These are phyloP conservation scores for Paramecium tetraurelia DNA, from an alignment of 73 alveolate species.

Conservation along the genomic window DNA sequence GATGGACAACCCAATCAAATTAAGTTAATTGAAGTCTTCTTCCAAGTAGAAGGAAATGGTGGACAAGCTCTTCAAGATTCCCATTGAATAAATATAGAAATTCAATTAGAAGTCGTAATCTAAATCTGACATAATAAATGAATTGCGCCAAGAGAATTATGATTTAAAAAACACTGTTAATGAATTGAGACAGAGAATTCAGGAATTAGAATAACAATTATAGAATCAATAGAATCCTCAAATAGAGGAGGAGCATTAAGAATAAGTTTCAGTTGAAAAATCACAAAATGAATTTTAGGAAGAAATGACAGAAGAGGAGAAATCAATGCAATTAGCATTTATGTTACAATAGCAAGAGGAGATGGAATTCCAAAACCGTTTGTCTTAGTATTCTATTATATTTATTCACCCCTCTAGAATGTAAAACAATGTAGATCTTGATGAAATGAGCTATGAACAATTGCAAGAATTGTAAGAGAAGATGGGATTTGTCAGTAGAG, in stretches of 20 bases:
- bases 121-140: background rate
- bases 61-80: background rate
- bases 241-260: background rate
- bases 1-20: constrained; percentile 4
- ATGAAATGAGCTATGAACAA: constrained; percentile 23
- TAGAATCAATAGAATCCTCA: background rate
- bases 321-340: background rate
- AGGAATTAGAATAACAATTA: background rate
- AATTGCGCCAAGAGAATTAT: constrained; percentile 22
- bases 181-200: background rate
- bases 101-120: background rate
- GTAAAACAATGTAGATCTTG: background rate
- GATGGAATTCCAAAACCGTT: background rate
- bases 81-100: background rate
- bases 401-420: background rate
- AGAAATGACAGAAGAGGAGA: constrained; percentile 47
- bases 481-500: constrained; percentile 35
- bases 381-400: background rate
- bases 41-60: background rate
- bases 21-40: background rate
- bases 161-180: background rate
- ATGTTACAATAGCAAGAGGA: background rate
- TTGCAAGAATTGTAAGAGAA: background rate
- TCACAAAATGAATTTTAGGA: background rate
- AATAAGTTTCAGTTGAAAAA: background rate